These are phyloP conservation scores for Kazachstania sp. DNA, from an alignment of 1,139 yeast genomes.

Conservation along the genomic window DNA sequence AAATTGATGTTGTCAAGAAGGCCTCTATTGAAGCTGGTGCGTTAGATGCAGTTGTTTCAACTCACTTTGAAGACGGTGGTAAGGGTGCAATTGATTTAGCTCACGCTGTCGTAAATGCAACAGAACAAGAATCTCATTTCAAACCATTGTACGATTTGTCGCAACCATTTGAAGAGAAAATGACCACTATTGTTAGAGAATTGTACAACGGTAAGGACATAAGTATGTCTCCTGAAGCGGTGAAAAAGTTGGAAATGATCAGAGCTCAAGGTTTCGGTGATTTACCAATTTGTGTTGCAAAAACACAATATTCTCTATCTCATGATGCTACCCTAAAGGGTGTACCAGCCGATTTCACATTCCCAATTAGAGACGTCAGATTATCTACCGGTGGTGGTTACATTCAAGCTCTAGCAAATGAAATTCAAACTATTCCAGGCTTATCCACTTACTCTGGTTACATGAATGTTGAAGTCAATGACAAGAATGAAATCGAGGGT, in stretches of 20 bases:
- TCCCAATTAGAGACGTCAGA: constrained; percentile 74
- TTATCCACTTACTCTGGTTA: constrained; percentile 75
- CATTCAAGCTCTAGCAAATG: constrained; percentile 73
- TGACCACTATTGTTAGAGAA: constrained; percentile 55
- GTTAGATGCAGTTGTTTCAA: constrained; percentile 60
- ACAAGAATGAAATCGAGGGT: constrained; percentile 73
- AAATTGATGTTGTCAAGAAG: constrained; percentile 52
- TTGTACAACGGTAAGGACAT: constrained; percentile 71
- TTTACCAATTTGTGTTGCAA: constrained; percentile 74
- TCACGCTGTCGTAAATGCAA: constrained; percentile 57
- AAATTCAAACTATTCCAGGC: constrained; percentile 79
- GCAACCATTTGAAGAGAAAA: constrained; percentile 53
- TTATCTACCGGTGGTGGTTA: constrained; percentile 80
- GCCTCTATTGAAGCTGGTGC: constrained; percentile 70
- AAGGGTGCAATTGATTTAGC: constrained; percentile 64
- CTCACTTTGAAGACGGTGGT: constrained; percentile 82
- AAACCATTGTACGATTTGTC: constrained; percentile 54
- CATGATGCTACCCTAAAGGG: constrained; percentile 78
- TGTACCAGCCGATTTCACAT: constrained; percentile 69
- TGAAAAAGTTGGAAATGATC: constrained; percentile 55
- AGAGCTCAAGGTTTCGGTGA: constrained; percentile 64
- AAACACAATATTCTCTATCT: constrained; percentile 74
- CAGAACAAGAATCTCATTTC: constrained; percentile 37
- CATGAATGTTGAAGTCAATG: constrained; percentile 76
- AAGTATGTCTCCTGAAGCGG: constrained; percentile 60